These are phyloP conservation scores for Psilocybe sp. DNA, from an alignment of 768 basidiomycete species.

Conservation along the genomic window DNA sequence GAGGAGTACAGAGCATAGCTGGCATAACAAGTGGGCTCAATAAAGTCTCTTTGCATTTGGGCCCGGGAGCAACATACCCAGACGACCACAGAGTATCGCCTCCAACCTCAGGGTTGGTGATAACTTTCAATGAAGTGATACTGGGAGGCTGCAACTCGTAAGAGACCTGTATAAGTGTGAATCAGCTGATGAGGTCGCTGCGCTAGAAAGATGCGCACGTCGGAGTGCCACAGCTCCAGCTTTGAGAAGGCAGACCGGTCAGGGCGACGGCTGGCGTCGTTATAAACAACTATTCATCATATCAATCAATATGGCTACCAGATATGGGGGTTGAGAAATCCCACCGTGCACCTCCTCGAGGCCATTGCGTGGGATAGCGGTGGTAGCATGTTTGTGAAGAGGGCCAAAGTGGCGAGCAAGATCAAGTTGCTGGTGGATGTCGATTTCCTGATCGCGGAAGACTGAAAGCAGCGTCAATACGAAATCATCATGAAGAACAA, in stretches of 20 bases:
- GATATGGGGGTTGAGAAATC: not conserved
- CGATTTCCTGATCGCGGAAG: conserved; percentile 72
- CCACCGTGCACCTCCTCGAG: conserved; percentile 74
- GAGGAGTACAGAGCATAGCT: conserved; percentile 86
- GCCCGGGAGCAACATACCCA: conserved; percentile 41
- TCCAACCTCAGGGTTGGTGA: conserved; percentile 67
- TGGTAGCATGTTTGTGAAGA: conserved; percentile 82
- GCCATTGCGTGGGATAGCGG: conserved; percentile 71
- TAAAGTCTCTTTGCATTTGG: not conserved
- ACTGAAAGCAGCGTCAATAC: conserved; percentile 36
- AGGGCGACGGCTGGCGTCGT: conserved; percentile 59
- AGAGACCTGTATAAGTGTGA: conserved; percentile 38
- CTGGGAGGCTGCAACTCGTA: conserved; percentile 85
- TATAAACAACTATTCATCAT: conserved; percentile 58
- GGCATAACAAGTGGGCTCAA: not conserved
- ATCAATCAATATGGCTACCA: not conserved
- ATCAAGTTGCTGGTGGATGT: conserved; percentile 68
- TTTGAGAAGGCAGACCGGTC: conserved; percentile 67
- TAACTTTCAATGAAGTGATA: conserved; percentile 71
- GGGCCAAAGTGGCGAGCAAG: conserved; percentile 70
- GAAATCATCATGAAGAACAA: conserved; percentile 1
- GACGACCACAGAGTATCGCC: conserved; percentile 84
- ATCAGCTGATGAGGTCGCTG: not conserved
- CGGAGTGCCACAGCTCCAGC: conserved; percentile 79
- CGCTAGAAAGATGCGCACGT: conserved; percentile 38